Base-by-base conservation (phyloP, 352 stramenopile species). In the Globisporangium lucens region DNA sequence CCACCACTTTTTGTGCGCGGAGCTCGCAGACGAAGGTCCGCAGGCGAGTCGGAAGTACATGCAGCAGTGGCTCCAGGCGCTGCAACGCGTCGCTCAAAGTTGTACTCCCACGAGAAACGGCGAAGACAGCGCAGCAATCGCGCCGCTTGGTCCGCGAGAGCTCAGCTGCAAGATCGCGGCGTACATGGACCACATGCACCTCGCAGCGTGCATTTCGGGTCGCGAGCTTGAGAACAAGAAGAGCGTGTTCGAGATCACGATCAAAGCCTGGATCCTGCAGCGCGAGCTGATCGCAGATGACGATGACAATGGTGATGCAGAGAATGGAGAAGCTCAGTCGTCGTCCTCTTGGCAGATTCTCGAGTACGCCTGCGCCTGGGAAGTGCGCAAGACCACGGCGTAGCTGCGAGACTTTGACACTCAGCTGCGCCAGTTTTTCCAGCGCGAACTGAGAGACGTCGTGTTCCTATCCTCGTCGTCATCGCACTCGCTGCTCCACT, bases 361-460 rank as follows among this genome's bases (percentile, higher is more conserved):
- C 66, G 80, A 93, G 67, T 91, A 93, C 71, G 73, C 84, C 12
- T 87, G 76, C 13, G 60, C 72, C 17, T 91, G 84, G 84, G 70
- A 63, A 33, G 22, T 89, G 30, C 20, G n/a, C 4, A 88, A 87
- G 63, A 82, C 76, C 0, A 77, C 72, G 22, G 69, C 75, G 1
- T 74, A 90, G 58, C 65, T 90, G 10, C 74, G 67, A 1, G 78
- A 75, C 24, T 82, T 89, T 59, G 84, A 94, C 66, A 67, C 71
- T 6, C 76, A 85, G 59, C 30, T 90, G 9, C 78, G 78, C 0
- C 75, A 81, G 9, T 67, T 87, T 22, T 78, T 82, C 63, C 56
- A 66, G n/a, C 61, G 72, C 2, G 72, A 78, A 20, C 69, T 94
- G 62, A 74, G 75, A 5, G 77, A 91, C 46, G 30, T 91, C 17